Evolutionary conservation across 2,329 filamentous ascomycete species (phyloP), one percentile per base, ranked within the genome.

Genomic region (Fusarium nodosum): DNA sequence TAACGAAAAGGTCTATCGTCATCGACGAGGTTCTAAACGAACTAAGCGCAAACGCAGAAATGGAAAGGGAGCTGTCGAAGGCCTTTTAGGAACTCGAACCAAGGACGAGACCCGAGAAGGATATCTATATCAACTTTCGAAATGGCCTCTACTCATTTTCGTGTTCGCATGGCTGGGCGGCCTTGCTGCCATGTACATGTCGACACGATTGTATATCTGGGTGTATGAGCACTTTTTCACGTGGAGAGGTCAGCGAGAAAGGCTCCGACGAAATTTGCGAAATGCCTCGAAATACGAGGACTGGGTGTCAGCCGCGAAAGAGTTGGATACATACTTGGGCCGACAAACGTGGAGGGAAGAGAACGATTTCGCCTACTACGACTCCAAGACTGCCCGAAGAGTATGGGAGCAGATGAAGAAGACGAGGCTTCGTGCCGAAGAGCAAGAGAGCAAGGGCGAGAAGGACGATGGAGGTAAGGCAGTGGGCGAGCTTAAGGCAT

Each of bases 91-190:
- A 31, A 85, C 85, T 22, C 85, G 91, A 60, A 91, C 88, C 68
- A 93, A 90, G 75, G 96, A 99, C 77, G 96, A 99, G 83, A 98
- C 95, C 3, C 86, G 96, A 71, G 96, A 99, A 82, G 96, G 96
- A 22, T 93, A 96, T 77, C 86, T 97, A 13, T 99, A 99, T 79
- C 88, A 88, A 3, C 78, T 99, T 45, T 84, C 97, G 53, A 97
- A 98, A 79, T 98, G 94, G 91, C 96, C 96, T 3, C 87, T 99
- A 71, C 84, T 99, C 34, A 79, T 94, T 34, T 86, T 92, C 41
- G 93, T 97, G 4, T 85, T 91, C 47, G 88, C 89, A 13, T 98
- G 94, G 94, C 88, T 99, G 50, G 76, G 88, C 1, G 88, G 92
- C 16, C 84, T 98, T 24, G 88, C 89, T 56, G 54, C 81, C 34